phyloP scores from a whole-genome alignment of 1,284 basidiomycete species.

The Cryptococcus neoformans region DNA sequence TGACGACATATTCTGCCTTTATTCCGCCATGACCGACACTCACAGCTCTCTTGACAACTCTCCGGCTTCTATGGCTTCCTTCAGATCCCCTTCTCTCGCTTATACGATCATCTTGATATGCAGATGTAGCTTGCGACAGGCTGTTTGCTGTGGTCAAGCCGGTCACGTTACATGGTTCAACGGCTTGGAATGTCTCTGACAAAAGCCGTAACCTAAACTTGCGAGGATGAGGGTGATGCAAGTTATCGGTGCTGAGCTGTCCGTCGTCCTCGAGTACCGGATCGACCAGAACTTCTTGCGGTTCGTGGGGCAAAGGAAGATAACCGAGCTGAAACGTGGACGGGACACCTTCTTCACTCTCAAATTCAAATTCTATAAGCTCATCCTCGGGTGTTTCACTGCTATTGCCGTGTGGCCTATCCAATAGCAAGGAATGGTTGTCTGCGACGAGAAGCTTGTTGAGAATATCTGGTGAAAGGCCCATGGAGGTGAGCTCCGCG shows the following conservation, averaged over 20 bases:
- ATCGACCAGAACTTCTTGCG: no score
- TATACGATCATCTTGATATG: no score
- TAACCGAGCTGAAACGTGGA: background rate
- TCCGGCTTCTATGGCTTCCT: background rate
- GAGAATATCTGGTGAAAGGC: constrained; percentile 64
- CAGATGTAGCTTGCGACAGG: no score
- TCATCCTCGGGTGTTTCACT: constrained; percentile 14
- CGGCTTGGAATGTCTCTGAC: constrained; percentile 11
- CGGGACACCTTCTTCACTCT: constrained; percentile 28
- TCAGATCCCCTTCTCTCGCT: no score
- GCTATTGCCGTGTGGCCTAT: background rate
- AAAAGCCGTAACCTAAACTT: constrained; percentile 34
- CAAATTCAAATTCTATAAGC: constrained; percentile 46
- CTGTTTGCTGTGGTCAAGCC: no score
- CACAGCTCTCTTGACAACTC: constrained; percentile 17
- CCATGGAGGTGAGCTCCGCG: constrained; percentile 72
- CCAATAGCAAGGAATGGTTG: background rate
- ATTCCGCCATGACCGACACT: constrained; percentile 27
- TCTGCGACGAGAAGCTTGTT: constrained; percentile 52
- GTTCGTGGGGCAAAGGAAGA: no score
- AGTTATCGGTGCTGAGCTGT: background rate
- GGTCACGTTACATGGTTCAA: background rate
- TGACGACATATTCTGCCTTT: constrained; percentile 47
- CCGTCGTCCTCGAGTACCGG: no score
- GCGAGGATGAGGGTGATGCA: constrained; percentile 15